Percentiles rank a stretch among this genome's conserved stretches.
phyloP scores from a whole-genome alignment of 495 filamentous ascomycete genomes.

The Aspergillus funiculosus region DNA sequence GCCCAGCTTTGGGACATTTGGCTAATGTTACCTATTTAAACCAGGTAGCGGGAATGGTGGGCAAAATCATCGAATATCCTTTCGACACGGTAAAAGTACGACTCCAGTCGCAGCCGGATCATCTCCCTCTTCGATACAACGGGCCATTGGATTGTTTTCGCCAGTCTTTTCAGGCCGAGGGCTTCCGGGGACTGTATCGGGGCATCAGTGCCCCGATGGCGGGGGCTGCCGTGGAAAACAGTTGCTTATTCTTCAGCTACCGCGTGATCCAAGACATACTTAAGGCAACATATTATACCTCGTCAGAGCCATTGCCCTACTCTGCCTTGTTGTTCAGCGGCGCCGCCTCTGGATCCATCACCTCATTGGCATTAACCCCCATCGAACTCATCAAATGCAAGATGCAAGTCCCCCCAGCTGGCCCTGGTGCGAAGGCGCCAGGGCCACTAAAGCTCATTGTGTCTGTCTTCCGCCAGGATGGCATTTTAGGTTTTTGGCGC shows the following conservation, averaged over 20 bases:
- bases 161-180: slow-evolving; percentile 68
- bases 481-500: slow-evolving; percentile 84
- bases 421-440: slow-evolving; percentile 34
- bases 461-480: slow-evolving; percentile 73
- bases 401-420: slow-evolving; percentile 70
- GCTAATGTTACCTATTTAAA: slow-evolving; percentile 9
- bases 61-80: slow-evolving; percentile 95
- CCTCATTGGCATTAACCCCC: slow-evolving; percentile 83
- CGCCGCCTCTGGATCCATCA: slow-evolving; percentile 81
- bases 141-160: slow-evolving; percentile 92
- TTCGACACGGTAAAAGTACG: slow-evolving; percentile 97
- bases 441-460: slow-evolving; percentile 59
- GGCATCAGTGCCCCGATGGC: slow-evolving; percentile 88
- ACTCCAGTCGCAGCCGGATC: slow-evolving; percentile 66
- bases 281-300: slow-evolving; percentile 48
- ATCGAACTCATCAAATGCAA: slow-evolving; percentile 98
- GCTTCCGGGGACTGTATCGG: slow-evolving; percentile 76
- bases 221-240: slow-evolving; percentile 91
- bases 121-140: slow-evolving; percentile 71
- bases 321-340: slow-evolving; percentile 68
- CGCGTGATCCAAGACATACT: slow-evolving; percentile 63
- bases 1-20: slow-evolving; percentile 3
- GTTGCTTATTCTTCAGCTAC: slow-evolving; percentile 87
- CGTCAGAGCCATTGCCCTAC: slow-evolving; percentile 58
- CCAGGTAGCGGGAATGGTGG: slow-evolving; percentile 78